phyloP scores from a whole-genome alignment of 1,139 yeast genomes.

The Candida pseudocylindracea region DNA sequence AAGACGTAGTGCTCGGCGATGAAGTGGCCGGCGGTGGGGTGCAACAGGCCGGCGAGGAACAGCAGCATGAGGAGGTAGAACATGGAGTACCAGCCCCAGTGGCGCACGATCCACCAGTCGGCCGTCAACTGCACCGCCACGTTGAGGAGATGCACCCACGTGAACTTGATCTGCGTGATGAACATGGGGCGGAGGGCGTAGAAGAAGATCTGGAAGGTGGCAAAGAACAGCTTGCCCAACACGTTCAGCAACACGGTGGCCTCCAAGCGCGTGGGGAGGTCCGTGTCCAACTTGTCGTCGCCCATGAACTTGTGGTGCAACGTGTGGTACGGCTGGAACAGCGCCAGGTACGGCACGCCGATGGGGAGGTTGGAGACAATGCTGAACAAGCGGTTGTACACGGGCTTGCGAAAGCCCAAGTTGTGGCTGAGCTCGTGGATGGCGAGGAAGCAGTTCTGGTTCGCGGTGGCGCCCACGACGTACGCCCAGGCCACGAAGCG shows the following conservation, averaged over 20 bases:
- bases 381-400: constrained; percentile 58
- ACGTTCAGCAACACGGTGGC: constrained; percentile 53
- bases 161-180: constrained; percentile 51
- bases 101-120: constrained; percentile 30
- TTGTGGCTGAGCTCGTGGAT: constrained; percentile 81
- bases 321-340: constrained; percentile 82
- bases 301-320: constrained; percentile 82
- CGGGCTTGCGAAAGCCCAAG: constrained; percentile 59
- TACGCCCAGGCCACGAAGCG: constrained; percentile 46
- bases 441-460: constrained; percentile 67
- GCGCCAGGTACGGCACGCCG: constrained; percentile 78
- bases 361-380: constrained; percentile 67
- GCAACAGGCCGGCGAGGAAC: constrained; percentile 77
- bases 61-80: constrained; percentile 54
- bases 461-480: constrained; percentile 66
- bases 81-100: constrained; percentile 44
- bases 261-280: constrained; percentile 63
- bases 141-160: constrained; percentile 53
- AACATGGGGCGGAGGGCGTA: constrained; percentile 85
- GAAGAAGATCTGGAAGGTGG: constrained; percentile 73
- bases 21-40: constrained; percentile 90
- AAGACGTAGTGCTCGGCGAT: constrained; percentile 84
- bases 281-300: constrained; percentile 71
- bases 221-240: constrained; percentile 77
- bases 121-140: constrained; percentile 33